Percentiles rank a stretch among this genome's conserved stretches.
phyloP scores from a whole-genome alignment of 345 rosid species.

The Lagerstroemia speciosa region DNA sequence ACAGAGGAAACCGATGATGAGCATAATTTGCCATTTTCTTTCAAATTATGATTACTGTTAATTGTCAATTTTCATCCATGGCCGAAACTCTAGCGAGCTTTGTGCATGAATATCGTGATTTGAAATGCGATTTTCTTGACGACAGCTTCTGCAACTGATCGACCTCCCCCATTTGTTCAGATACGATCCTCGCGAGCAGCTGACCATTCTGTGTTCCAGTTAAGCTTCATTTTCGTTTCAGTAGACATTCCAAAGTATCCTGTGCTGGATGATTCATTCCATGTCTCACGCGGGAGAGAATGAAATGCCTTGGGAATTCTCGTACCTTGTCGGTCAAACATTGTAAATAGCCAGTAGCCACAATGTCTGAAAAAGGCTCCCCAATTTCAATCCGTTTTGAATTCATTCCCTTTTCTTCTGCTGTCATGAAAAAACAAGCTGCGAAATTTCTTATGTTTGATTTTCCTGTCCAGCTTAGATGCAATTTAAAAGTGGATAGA shows the following conservation, averaged over 20 bases:
- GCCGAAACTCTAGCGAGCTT: background rate
- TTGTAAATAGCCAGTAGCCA: too few relatives aligned
- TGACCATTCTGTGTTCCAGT: slow-evolving; percentile 97
- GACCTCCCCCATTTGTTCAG: slow-evolving; percentile 84
- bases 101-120: background rate
- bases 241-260: background rate
- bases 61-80: background rate
- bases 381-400: too few relatives aligned
- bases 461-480: slow-evolving; percentile 43
- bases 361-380: too few relatives aligned
- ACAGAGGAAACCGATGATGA: background rate
- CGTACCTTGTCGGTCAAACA: too few relatives aligned
- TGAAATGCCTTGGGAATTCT: background rate
- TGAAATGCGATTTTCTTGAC: too few relatives aligned
- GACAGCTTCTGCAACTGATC: slow-evolving; percentile 22
- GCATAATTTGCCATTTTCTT: background rate
- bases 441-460: background rate
- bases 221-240: slow-evolving; percentile 27
- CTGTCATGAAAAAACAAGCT: background rate
- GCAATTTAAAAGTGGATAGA: slow-evolving; percentile 94
- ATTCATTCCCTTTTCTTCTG: background rate
- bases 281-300: background rate
- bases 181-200: slow-evolving; percentile 97
- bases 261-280: background rate
- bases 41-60: too few relatives aligned